Evolutionary conservation across 2,329 filamentous ascomycete species (phyloP), one percentile per base, ranked within the genome.

Genomic region (Calonectria pseudoturangicola): DNA sequence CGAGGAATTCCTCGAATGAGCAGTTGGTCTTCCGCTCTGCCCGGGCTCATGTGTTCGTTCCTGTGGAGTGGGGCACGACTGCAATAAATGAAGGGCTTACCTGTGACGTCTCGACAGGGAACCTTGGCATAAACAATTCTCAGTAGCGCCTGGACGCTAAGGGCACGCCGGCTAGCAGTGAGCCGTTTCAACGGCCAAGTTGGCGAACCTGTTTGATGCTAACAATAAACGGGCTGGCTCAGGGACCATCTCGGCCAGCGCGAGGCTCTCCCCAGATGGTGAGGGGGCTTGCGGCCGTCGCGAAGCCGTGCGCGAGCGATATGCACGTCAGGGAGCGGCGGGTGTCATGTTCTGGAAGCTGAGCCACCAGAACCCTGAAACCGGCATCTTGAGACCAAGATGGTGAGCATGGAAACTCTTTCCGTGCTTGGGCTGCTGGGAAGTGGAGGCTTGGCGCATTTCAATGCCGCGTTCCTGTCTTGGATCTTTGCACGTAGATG

Each of bases 61-160:
- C 28, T 30, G 27, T 2, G 30, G 2, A 3, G 30, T 10, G 30
- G 30, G 33, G 30, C 18, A 33, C 27, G 54, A 60, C 27, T 60
- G 21, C n/a, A 28, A 39, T 41, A 60, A 60, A 41, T 41, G 54
- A 60, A 77, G 45, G 88, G 85, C 16, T 89, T 84, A 13, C 88
- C 87, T 73, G 80, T 77, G 70, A 33, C 43, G 30, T 36, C 9
- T 13, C 16, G 41, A 21, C 25, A n/a, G 27, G 27, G 48, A n/a
- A 30, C 48, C 4, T 25, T 13, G 25, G 39, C 58, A 63, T 43
- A 33, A 63, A 47, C 27, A 4, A 4, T 18, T 6, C 13, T 6
- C n/a, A 12, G 58, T 47, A 33, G 41, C 41, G 41, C 39, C 25
- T 16, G 25, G 39, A 50, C 27, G 41, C 33, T 27, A 41, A 41